A percentile compares a stretch with the other conserved stretches of the same genome.
These are phyloP conservation scores for Beta lomatogona DNA, from an alignment of 179 eudicot species.

Conservation along the genomic window DNA sequence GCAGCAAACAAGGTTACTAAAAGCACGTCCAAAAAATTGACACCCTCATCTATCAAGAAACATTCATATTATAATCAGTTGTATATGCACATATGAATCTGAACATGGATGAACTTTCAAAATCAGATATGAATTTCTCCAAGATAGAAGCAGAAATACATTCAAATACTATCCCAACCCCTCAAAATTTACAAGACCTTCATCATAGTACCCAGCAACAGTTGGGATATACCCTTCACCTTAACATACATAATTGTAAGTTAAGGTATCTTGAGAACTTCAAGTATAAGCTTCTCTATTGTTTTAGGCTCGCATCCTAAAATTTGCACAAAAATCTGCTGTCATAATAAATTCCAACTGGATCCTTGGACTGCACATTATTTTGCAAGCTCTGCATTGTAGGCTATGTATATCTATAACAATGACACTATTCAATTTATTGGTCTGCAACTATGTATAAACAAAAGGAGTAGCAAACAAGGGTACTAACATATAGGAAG, in stretches of 20 bases:
- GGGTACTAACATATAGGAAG: too few relatives aligned
- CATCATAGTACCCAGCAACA: background rate
- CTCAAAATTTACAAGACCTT: background rate
- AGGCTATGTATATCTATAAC: too few relatives aligned
- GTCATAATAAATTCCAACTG: too few relatives aligned
- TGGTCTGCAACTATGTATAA: too few relatives aligned
- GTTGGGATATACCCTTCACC: too few relatives aligned
- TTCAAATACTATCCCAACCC: background rate
- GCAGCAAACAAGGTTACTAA: too few relatives aligned
- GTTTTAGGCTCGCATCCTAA: background rate
- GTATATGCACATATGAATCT: background rate
- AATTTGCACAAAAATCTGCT: background rate
- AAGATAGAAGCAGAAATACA: background rate
- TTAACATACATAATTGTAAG: background rate
- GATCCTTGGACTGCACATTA: too few relatives aligned
- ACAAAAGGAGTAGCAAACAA: too few relatives aligned
- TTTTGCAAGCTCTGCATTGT: too few relatives aligned
- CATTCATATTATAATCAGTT: background rate
- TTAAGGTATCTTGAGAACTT: background rate
- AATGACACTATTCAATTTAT: too few relatives aligned
- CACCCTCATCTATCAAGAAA: slow-evolving; percentile 59
- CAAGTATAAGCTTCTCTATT: background rate
- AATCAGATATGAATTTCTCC: background rate
- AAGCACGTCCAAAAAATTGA: slow-evolving; percentile 94
- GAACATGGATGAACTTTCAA: background rate